Evolutionary conservation across 1,139 yeast species (phyloP).

Genomic region (Pichia norvegensis): DNA sequence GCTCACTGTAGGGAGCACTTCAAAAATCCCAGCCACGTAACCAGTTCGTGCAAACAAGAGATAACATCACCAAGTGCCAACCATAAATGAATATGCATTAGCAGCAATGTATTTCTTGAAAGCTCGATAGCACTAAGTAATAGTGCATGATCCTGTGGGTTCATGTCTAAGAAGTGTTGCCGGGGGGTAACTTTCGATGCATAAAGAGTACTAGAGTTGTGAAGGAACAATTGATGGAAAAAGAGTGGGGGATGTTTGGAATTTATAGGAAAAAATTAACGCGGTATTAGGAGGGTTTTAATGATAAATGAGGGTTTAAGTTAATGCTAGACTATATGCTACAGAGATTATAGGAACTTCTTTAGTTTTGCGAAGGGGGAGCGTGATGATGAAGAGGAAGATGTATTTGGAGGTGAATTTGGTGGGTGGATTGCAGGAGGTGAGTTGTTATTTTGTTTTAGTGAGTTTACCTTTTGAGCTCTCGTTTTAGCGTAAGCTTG

Average conservation of each 20-base stretch:
- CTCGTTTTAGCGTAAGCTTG: conserved; percentile 7
- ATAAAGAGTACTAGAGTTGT: too few species aligned
- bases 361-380: conserved; percentile 11
- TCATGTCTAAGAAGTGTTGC: conserved; percentile 4
- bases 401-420: background rate
- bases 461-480: background rate
- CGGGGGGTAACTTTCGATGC: conserved; percentile 25
- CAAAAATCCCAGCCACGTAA: conserved; percentile 9
- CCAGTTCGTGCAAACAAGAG: conserved; percentile 29
- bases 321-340: too few species aligned
- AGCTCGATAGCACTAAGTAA: background rate
- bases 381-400: background rate
- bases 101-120: background rate
- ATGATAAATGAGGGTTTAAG: too few species aligned
- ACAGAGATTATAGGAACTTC: conserved; percentile 6
- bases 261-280: too few species aligned
- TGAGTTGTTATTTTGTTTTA: background rate
- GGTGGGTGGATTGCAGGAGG: background rate
- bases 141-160: background rate
- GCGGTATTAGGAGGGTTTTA: background rate
- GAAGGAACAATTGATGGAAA: background rate
- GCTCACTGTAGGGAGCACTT: background rate
- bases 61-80: conserved; percentile 15
- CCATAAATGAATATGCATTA: conserved; percentile 41
- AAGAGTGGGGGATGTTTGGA: background rate